Evolutionary conservation across 495 filamentous ascomycete species (phyloP), one percentile per base, ranked within the genome.

Genomic region (Xylaria curta): DNA sequence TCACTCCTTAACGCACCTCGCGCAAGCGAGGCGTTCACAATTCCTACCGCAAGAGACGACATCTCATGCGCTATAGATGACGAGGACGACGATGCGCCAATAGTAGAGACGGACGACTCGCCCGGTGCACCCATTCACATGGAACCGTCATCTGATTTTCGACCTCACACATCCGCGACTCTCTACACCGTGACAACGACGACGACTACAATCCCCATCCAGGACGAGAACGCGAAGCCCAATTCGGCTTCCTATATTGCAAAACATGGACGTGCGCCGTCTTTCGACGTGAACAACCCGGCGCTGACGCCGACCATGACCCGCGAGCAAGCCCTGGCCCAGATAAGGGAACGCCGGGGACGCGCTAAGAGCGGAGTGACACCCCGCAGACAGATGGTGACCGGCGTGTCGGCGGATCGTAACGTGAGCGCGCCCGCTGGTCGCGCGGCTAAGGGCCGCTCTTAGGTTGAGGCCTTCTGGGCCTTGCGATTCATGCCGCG

Each of bases 321-420:
- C 40, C 80, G 87, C 63, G 87, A 89, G 77, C 79, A 89, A 77
- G 86, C 86, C n/a, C 80, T 89, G 4, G 86, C 83, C 24, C 81
- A 85, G 81, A 89, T 89, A 63, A 78, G 83, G 53, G 85, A 87
- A 72, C 81, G 87, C 0, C 76, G 87, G 40, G 87, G 83, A 3
- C 78, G 87, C 21, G 86, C 85, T 40, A 73, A 82, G 40, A 84
- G 84, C 73, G 72, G 36, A 38, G 36, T 82, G 51, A 86, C 85
- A n/a, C 83, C 85, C 0, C 71, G 76, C 19, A 80, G 78, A 67
- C 84, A 82, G 73, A 82, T 82, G 75, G 68, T 79, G 15, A 63
- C 78, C 12, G 78, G 72, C 40, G 66, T 70, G 5, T 6, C 5
- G 24, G 75, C 75, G 21, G 81, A 77, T 49, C 74, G 85, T 40